phyloP scores from a whole-genome alignment of 176 grass and related monocot species.

The Oryza rufipogon region DNA sequence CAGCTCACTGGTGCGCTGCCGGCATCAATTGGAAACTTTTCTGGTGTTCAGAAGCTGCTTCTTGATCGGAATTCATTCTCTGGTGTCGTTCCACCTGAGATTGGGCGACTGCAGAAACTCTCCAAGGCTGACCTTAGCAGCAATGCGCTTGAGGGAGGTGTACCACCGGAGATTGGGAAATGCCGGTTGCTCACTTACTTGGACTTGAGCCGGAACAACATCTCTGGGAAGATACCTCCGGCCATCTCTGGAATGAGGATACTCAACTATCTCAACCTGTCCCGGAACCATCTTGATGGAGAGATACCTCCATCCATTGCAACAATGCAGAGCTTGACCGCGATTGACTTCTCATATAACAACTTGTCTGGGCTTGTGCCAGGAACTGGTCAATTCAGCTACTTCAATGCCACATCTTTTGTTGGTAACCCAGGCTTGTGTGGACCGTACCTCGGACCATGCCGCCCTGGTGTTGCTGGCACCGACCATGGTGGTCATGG shows the following conservation, averaged over 20 bases:
- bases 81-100: constrained; percentile 68
- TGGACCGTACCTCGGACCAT: constrained; percentile 75
- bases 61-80: constrained; percentile 81
- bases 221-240: constrained; percentile 69
- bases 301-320: constrained; percentile 73
- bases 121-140: constrained; percentile 89
- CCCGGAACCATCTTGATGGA: constrained; percentile 85
- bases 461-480: constrained; percentile 47
- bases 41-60: constrained; percentile 88
- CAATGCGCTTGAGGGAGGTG: constrained; percentile 71
- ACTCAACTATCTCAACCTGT: constrained; percentile 95
- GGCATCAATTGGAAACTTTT: constrained; percentile 77
- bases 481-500: constrained; percentile 28
- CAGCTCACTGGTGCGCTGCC: constrained; percentile 70
- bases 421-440: constrained; percentile 81
- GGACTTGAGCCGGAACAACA: constrained; percentile 78
- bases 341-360: constrained; percentile 76
- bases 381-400: constrained; percentile 96
- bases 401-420: constrained; percentile 98
- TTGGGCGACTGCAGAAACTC: constrained; percentile 81
- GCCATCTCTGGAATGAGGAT: constrained; percentile 91
- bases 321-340: constrained; percentile 90
- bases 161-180: constrained; percentile 76
- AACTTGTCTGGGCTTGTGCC: constrained; percentile 77
- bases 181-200: constrained; percentile 87